Evolutionary conservation across 1,284 basidiomycete species (phyloP).

Genomic region (Microbotryum scabiosae): DNA sequence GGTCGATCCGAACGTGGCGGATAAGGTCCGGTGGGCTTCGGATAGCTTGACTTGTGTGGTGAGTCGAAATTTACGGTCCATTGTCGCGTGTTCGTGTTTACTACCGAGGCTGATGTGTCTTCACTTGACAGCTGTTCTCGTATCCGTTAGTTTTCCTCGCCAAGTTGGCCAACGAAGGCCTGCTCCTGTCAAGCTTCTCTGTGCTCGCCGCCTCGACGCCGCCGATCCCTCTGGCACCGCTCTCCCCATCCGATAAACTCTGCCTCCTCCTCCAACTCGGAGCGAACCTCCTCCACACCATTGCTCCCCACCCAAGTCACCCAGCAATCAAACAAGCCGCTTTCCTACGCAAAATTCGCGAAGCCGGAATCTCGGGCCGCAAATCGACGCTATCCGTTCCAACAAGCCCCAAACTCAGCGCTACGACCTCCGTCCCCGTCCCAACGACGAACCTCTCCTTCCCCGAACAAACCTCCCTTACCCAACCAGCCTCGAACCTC

Average conservation of each 20-base stretch:
- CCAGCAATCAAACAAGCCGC: slow-evolving; percentile 26
- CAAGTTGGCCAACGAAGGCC: slow-evolving; percentile 27
- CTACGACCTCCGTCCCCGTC: neutral
- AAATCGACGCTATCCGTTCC: slow-evolving; percentile 18
- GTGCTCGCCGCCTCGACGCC: slow-evolving; percentile 7
- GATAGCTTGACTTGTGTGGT: slow-evolving; percentile 28
- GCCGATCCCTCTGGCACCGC: slow-evolving; percentile 7
- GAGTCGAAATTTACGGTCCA: neutral
- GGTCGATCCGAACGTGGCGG: slow-evolving; percentile 15
- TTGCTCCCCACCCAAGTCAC: slow-evolving; percentile 22
- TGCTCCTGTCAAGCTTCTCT: slow-evolving; percentile 20
- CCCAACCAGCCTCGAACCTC: neutral
- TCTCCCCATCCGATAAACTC: slow-evolving; percentile 23
- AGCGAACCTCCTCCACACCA: slow-evolving; percentile 27
- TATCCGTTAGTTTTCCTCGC: slow-evolving; percentile 28
- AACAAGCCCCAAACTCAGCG: slow-evolving; percentile 4
- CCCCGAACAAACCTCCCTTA: neutral
- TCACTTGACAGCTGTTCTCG: slow-evolving; percentile 17
- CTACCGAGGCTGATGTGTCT: neutral
- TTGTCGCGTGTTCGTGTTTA: neutral
- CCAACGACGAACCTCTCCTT: neutral
- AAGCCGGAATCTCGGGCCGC: slow-evolving; percentile 22
- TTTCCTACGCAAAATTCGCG: slow-evolving; percentile 25
- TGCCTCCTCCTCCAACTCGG: slow-evolving; percentile 28
- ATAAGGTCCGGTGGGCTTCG: slow-evolving; percentile 20